These are phyloP conservation scores for Saccharomycopsis amapae DNA, from an alignment of 805 yeast species.

Conservation along the genomic window DNA sequence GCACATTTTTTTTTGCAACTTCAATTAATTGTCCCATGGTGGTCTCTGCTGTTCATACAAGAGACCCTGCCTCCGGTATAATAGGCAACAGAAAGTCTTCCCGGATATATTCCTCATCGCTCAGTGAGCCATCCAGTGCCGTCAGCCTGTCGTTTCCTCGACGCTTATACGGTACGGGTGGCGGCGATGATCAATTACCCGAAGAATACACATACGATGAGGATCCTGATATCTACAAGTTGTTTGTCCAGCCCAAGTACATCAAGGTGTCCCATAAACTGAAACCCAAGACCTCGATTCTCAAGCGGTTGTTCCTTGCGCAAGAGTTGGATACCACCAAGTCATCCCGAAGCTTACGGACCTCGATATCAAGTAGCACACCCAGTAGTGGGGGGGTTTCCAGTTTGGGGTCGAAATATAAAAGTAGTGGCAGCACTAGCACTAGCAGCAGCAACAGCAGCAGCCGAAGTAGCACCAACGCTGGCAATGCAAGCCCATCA, in stretches of 20 bases:
- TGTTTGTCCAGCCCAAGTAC: slow-evolving; percentile 21
- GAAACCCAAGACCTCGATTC: slow-evolving; percentile 2
- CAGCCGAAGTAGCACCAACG: not conserved
- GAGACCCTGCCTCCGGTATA: too few species aligned
- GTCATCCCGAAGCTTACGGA: not conserved
- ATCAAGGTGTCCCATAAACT: slow-evolving; percentile 6
- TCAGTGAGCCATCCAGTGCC: too few species aligned
- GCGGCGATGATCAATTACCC: too few species aligned
- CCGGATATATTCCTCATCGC: too few species aligned
- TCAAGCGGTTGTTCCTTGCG: slow-evolving; percentile 18
- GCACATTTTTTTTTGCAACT: too few species aligned
- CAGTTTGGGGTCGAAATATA: not conserved
- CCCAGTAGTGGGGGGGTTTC: not conserved
- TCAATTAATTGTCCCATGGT: too few species aligned
- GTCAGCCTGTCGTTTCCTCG: too few species aligned
- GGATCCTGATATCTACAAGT: slow-evolving; percentile 15
- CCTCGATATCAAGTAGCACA: not conserved
- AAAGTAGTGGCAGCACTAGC: too few species aligned
- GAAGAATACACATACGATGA: slow-evolving; percentile 15
- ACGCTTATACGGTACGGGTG: too few species aligned
- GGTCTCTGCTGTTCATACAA: too few species aligned
- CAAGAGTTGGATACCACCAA: slow-evolving; percentile 15
- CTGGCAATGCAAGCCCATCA: not conserved
- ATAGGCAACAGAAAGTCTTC: too few species aligned
- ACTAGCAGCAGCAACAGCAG: too few species aligned